A percentile compares a stretch with the other conserved stretches of the same genome.
Evolutionary conservation across 2,329 filamentous ascomycete genomes (phyloP).

Genomic region (Cucurbitaria berberidis): DNA sequence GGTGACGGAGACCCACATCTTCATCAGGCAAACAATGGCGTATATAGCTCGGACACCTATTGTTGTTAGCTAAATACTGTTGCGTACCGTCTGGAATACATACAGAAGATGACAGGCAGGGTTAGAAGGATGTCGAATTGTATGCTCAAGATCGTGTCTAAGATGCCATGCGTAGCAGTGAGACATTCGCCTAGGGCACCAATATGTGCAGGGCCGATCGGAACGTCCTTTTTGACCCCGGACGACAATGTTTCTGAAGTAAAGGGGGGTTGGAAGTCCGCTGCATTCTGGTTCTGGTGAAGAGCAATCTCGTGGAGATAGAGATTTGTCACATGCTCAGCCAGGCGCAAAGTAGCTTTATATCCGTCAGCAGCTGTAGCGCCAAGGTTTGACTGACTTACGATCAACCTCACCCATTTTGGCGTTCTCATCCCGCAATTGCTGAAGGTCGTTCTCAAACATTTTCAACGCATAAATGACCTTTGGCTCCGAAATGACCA

Average conservation of each 20-base stretch:
- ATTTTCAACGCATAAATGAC: constrained; percentile 62
- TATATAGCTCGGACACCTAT: constrained; percentile 62
- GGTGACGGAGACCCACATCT: constrained; percentile 63
- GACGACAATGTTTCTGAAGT: constrained; percentile 50
- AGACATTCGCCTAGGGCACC: constrained; percentile 56
- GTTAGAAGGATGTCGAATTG: constrained; percentile 52
- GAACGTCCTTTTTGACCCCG: constrained; percentile 47
- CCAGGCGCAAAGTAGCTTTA: constrained; percentile 50
- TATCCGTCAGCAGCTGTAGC: constrained; percentile 5
- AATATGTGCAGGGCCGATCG: constrained; percentile 55
- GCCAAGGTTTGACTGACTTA: constrained; percentile 25
- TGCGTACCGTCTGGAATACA: constrained; percentile 9
- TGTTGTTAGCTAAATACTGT: constrained; percentile 20
- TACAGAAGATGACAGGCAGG: constrained; percentile 55
- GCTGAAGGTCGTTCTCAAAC: constrained; percentile 59
- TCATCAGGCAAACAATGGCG: constrained; percentile 64
- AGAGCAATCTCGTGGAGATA: constrained; percentile 60
- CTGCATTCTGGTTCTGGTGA: constrained; percentile 51
- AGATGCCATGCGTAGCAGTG: constrained; percentile 54
- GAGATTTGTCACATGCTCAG: constrained; percentile 56
- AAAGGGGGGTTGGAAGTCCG: constrained; percentile 55
- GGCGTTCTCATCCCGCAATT: constrained; percentile 46
- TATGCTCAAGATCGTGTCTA: constrained; percentile 58
- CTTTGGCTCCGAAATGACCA: constrained; percentile 61
- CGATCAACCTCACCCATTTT: constrained; percentile 46